Evolutionary conservation across 2,329 filamentous ascomycete species (phyloP).

Genomic region (Scytalidium lignicola): DNA sequence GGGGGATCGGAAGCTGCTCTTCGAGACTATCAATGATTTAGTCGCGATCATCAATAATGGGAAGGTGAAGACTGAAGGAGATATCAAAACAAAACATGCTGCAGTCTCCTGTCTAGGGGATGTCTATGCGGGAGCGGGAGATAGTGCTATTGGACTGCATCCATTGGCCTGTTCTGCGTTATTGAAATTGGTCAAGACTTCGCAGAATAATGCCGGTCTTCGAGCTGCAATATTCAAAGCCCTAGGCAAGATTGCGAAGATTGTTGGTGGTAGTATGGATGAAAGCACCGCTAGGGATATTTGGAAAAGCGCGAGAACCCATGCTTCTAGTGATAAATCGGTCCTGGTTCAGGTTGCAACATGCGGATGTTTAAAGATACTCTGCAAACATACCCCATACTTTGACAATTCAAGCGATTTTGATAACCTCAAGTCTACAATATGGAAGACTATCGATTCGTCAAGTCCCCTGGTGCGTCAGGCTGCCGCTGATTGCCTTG

Average conservation of each 20-base stretch:
- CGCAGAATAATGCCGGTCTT: constrained; percentile 75
- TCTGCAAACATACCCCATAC: constrained; percentile 68
- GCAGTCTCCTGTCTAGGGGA: constrained; percentile 83
- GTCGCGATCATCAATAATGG: constrained; percentile 65
- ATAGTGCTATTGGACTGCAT: constrained; percentile 83
- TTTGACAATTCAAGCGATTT: constrained; percentile 89
- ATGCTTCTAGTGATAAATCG: constrained; percentile 75
- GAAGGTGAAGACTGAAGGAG: constrained; percentile 71
- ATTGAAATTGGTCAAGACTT: constrained; percentile 73
- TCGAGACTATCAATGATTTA: constrained; percentile 90
- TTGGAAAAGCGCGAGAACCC: constrained; percentile 84
- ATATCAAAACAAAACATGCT: constrained; percentile 77
- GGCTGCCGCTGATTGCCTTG: constrained; percentile 80
- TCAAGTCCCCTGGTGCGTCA: constrained; percentile 70
- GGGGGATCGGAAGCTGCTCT: constrained; percentile 86
- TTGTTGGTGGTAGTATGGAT: constrained; percentile 73
- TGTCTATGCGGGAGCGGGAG: constrained; percentile 85
- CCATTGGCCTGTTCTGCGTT: constrained; percentile 67
- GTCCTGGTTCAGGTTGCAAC: constrained; percentile 72
- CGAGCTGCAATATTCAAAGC: constrained; percentile 73
- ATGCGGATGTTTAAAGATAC: constrained; percentile 70
- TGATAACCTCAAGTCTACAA: constrained; percentile 74
- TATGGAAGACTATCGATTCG: constrained; percentile 86
- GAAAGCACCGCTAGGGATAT: constrained; percentile 82
- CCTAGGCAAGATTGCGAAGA: constrained; percentile 69